Percentiles rank a stretch among this genome's conserved stretches.
phyloP scores from a whole-genome alignment of 2,329 filamentous ascomycete genomes.

The Nakataea oryzae region DNA sequence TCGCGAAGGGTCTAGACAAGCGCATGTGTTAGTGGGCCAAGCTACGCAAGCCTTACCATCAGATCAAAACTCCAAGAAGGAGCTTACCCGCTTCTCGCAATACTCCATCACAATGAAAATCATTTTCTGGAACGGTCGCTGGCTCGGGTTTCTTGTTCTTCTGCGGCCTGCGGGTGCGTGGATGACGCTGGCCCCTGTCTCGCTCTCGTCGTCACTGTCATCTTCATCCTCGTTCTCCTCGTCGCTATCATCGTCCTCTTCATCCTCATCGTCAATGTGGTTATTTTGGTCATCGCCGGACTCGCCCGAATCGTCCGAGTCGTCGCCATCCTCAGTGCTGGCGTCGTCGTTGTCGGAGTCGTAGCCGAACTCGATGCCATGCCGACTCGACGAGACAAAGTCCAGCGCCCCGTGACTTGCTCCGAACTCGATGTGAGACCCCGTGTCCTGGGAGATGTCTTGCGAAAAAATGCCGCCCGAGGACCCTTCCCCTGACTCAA shows the following conservation, averaged over 20 bases:
- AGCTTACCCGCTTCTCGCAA: conserved; percentile 71
- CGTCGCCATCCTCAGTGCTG: conserved; percentile 22
- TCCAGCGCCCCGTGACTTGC: conserved; percentile 75
- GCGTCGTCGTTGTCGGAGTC: conserved; percentile 29
- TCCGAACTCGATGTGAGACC: conserved; percentile 45
- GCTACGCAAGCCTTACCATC: too few relatives aligned
- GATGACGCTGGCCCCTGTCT: not conserved
- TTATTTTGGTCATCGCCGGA: conserved; percentile 22
- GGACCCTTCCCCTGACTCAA: conserved; percentile 38
- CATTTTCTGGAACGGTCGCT: conserved; percentile 54
- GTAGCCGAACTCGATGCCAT: conserved; percentile 69
- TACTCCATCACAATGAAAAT: conserved; percentile 99
- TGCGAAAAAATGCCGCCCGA: conserved; percentile 11
- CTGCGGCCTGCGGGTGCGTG: not conserved
- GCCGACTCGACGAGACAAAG: conserved; percentile 80
- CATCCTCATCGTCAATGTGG: conserved; percentile 4
- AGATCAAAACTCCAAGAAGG: not conserved
- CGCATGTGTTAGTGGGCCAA: conserved; percentile 1
- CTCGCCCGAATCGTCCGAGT: conserved; percentile 18
- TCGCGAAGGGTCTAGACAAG: conserved; percentile 64
- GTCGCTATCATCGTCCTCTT: conserved; percentile 9
- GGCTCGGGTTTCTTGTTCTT: conserved; percentile 18
- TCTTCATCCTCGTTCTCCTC: conserved; percentile 10
- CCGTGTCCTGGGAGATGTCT: conserved; percentile 14
- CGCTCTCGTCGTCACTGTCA: not conserved